These are phyloP conservation scores for Phytophthora pisi DNA, from an alignment of 352 stramenopile species.

Conservation along the genomic window DNA sequence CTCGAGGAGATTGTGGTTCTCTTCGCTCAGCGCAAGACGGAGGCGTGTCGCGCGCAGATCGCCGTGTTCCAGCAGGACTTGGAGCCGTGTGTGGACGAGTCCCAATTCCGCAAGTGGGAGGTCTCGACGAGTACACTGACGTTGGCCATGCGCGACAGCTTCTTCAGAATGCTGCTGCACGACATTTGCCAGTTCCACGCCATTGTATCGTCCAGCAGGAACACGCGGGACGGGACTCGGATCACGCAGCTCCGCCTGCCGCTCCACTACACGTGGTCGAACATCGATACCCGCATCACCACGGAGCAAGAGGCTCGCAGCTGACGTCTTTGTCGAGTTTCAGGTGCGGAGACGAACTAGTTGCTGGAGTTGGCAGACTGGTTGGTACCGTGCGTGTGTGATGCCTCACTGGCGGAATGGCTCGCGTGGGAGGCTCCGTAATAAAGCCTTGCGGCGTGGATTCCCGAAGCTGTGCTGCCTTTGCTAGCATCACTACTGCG, in stretches of 20 bases:
- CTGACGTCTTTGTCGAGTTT: conserved; percentile 14
- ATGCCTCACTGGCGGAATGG: conserved; percentile 11
- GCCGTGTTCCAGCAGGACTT: conserved; percentile 53
- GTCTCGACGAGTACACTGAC: conserved; percentile 71
- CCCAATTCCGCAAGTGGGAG: conserved; percentile 67
- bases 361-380: conserved; percentile 11
- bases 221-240: conserved; percentile 65
- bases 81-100: conserved; percentile 50
- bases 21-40: conserved; percentile 74
- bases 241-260: conserved; percentile 73
- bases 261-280: conserved; percentile 63
- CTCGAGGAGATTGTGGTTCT: conserved; percentile 76
- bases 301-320: conserved; percentile 37
- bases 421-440: conserved; percentile 12
- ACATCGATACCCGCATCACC: conserved; percentile 34
- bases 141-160: conserved; percentile 75
- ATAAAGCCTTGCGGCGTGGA: conserved; percentile 25
- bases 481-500: conserved; percentile 34
- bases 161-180: conserved; percentile 72
- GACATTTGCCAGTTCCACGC: conserved; percentile 77
- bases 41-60: conserved; percentile 61
- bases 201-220: conserved; percentile 70
- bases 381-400: conserved; percentile 26
- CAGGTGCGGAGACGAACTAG: not conserved
- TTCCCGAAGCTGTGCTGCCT: conserved; percentile 37